Evolutionary conservation across 371 early-diverging fungal species (phyloP).

Genomic region (Mortierella sp.): DNA sequence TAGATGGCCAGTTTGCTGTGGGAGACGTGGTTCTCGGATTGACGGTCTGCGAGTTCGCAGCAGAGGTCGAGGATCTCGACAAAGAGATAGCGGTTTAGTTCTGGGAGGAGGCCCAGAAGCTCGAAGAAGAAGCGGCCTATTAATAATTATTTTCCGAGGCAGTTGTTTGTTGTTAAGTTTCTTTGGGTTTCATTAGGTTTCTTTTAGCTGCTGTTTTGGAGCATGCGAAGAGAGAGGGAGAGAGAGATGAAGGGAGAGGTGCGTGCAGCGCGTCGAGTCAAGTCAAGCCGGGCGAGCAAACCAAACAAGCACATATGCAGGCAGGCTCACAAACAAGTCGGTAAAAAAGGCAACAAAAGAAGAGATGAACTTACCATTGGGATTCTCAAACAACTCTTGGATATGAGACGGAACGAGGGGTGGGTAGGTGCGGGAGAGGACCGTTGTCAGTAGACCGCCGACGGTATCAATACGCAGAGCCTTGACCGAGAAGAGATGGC

Average conservation of each 20-base stretch:
- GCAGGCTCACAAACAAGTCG: neutral
- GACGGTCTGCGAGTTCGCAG: conserved; percentile 50
- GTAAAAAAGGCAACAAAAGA: neutral
- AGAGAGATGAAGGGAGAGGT: neutral
- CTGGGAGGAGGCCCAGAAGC: conserved; percentile 41
- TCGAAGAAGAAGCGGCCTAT: conserved; percentile 51
- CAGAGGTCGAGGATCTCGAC: conserved; percentile 54
- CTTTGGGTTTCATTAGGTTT: too few relatives aligned
- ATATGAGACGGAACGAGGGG: conserved; percentile 38
- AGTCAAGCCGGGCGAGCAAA: neutral
- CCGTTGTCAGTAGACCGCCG: conserved; percentile 42
- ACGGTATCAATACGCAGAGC: conserved; percentile 56
- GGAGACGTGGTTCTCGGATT: conserved; percentile 36
- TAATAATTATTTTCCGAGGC: neutral
- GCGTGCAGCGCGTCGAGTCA: neutral
- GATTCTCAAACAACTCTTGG: conserved; percentile 38
- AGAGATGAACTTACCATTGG: conserved; percentile 31
- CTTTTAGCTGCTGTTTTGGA: neutral
- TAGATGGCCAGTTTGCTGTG: conserved; percentile 46
- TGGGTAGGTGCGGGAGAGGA: conserved; percentile 44
- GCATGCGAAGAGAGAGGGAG: neutral
- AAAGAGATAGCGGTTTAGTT: conserved; percentile 53
- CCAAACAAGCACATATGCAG: neutral
- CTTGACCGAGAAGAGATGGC: conserved; percentile 35
- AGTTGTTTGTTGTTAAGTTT: neutral